Evolutionary conservation across 768 basidiomycete species (phyloP).

Genomic region (Antrodiella citrinella): DNA sequence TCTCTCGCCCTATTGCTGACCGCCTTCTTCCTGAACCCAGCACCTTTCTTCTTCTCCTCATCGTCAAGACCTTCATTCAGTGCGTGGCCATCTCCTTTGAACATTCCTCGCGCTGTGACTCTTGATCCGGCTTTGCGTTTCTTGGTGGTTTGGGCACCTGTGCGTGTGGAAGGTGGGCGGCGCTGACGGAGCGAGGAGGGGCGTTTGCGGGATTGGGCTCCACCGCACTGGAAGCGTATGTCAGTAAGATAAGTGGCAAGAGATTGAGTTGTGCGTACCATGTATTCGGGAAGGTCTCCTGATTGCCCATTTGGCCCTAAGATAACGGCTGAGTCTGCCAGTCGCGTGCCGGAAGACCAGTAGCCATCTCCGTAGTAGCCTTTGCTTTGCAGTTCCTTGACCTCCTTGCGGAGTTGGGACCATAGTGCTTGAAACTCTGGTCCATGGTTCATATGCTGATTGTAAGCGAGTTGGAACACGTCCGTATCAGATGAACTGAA

Average conservation of each 20-base stretch:
- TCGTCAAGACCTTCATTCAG: slow-evolving; percentile 36
- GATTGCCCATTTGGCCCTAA: slow-evolving; percentile 40
- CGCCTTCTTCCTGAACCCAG: slow-evolving; percentile 67
- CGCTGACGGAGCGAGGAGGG: slow-evolving; percentile 40
- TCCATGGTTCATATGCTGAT: slow-evolving; percentile 77
- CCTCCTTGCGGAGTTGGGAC: slow-evolving; percentile 56
- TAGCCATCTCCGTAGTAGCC: slow-evolving; percentile 85
- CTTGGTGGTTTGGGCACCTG: slow-evolving; percentile 55
- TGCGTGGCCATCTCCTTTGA: slow-evolving; percentile 46
- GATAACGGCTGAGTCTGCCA: slow-evolving; percentile 55
- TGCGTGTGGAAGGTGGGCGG: slow-evolving; percentile 30
- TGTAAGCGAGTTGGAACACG: neutral
- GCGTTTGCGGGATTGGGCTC: slow-evolving; percentile 58
- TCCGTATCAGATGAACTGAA: neutral
- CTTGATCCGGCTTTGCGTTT: slow-evolving; percentile 67
- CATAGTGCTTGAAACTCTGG: slow-evolving; percentile 70
- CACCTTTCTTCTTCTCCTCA: slow-evolving; percentile 35
- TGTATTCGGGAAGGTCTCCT: slow-evolving; percentile 68
- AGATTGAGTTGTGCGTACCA: slow-evolving; percentile 47
- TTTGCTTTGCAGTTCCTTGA: slow-evolving; percentile 57
- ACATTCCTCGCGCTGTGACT: slow-evolving; percentile 53
- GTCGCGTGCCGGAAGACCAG: slow-evolving; percentile 72
- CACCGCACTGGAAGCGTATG: slow-evolving; percentile 52
- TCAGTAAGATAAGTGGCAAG: too few relatives aligned
- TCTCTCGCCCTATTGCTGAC: slow-evolving; percentile 72